Conservation (phyloP, 495 filamentous ascomycete species). For the Hypoxylon crocopeplum region DNA sequence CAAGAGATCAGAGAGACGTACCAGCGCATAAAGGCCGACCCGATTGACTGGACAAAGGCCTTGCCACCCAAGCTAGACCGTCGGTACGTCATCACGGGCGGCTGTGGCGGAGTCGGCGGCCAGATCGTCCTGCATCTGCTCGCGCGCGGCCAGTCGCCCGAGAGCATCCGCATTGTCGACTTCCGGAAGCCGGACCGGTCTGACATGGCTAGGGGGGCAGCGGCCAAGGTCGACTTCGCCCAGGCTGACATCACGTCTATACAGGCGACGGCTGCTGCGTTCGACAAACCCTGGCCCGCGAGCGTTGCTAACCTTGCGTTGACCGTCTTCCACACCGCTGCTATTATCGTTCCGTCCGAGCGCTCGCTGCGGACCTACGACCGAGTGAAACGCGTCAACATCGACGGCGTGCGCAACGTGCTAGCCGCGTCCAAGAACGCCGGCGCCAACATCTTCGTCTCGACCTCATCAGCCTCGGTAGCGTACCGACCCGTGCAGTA, state of each 20-base stretch:
- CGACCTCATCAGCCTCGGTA: conserved; percentile 64
- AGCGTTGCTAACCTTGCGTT: conserved; percentile 54
- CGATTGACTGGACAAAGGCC: conserved; percentile 54
- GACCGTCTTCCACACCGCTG: conserved; percentile 66
- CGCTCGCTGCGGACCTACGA: conserved; percentile 55
- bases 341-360: conserved; percentile 57
- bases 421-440: conserved; percentile 56
- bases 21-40: conserved; percentile 50
- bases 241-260: conserved; percentile 62
- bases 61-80: conserved; percentile 61
- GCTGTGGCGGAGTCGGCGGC: conserved; percentile 64
- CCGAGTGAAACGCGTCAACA: conserved; percentile 58
- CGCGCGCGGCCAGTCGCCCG: conserved; percentile 58
- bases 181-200: conserved; percentile 51
- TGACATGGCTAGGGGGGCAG: conserved; percentile 45
- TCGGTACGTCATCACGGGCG: conserved; percentile 65
- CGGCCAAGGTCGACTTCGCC: conserved; percentile 52
- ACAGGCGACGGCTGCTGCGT: conserved; percentile 52
- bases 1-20: conserved; percentile 57
- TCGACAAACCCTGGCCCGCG: conserved; percentile 57
- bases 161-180: conserved; percentile 63
- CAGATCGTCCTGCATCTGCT: conserved; percentile 63
- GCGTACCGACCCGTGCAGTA: conserved; percentile 50
- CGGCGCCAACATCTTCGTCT: conserved; percentile 62
- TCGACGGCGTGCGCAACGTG: conserved; percentile 65